Conservation (phyloP, 148 eudicot species). For the Cornus kousa region DNA sequence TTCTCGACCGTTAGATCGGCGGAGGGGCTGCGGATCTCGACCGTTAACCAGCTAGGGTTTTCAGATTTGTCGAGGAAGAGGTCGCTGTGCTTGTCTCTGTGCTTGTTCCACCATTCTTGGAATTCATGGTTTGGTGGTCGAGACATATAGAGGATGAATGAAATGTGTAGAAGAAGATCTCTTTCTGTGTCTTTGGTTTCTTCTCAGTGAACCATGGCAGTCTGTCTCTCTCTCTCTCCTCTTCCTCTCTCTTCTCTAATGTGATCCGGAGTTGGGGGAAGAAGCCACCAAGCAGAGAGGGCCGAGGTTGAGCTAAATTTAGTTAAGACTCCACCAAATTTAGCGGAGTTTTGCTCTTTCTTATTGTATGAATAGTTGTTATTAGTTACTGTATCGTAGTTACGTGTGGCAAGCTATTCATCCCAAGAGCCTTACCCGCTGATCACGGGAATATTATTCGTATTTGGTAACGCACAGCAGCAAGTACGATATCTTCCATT, state of each 20-base stretch:
- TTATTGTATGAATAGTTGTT: too few relatives aligned
- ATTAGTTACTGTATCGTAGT: too few relatives aligned
- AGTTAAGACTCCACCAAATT: not conserved
- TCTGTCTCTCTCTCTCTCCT: conserved; percentile 11
- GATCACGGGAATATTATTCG: too few relatives aligned
- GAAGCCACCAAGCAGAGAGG: not conserved
- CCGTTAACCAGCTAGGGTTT: conserved; percentile 18
- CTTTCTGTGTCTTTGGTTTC: not conserved
- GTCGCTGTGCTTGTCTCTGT: not conserved
- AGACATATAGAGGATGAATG: conserved; percentile 11
- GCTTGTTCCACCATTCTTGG: conserved; percentile 14
- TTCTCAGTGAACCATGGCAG: conserved; percentile 7
- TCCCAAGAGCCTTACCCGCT: too few relatives aligned
- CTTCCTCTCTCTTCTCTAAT: not conserved
- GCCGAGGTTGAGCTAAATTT: conserved; percentile 4
- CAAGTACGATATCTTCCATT: too few relatives aligned
- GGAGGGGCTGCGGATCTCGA: conserved; percentile 28
- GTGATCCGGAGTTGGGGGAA: conserved; percentile 6
- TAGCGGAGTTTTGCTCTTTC: not conserved
- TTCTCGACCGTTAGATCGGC: conserved; percentile 25
- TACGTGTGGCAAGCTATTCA: too few relatives aligned
- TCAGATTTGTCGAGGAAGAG: conserved; percentile 18
- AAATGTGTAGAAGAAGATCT: not conserved
- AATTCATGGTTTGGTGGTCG: conserved; percentile 22
- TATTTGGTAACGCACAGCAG: too few relatives aligned